Conservation (phyloP, 192 early-diverging fungal species). For the Gaertneriomyces sp. region DNA sequence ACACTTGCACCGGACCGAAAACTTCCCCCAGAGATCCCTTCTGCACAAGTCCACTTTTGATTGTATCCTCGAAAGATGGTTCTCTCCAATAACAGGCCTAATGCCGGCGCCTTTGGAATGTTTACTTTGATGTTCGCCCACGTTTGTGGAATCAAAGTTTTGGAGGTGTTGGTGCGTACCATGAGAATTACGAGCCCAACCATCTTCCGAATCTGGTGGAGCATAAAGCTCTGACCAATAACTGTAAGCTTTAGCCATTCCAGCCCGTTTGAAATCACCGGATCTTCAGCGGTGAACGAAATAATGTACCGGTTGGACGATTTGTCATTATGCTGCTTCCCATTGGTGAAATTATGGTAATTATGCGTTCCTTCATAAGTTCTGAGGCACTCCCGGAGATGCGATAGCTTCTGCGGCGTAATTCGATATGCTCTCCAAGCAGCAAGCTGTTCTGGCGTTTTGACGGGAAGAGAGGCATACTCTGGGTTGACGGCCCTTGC, state of each 20-base stretch:
- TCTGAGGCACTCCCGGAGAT: conserved; percentile 63
- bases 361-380: conserved; percentile 82
- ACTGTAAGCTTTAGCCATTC: conserved; percentile 95
- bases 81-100: conserved; percentile 82
- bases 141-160: conserved; percentile 59
- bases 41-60: conserved; percentile 13
- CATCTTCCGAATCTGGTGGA: conserved; percentile 99
- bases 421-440: conserved; percentile 54
- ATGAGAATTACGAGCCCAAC: conserved; percentile 82
- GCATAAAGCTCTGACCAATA: conserved; percentile 95
- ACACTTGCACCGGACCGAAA: too few species aligned
- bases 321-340: conserved; percentile 68
- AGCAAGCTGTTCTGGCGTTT: conserved; percentile 33
- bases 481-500: neutral
- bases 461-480: conserved; percentile 32
- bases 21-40: neutral
- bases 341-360: conserved; percentile 93
- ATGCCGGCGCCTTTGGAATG: conserved; percentile 92
- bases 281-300: conserved; percentile 61
- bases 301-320: conserved; percentile 81
- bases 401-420: conserved; percentile 53
- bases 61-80: conserved; percentile 27
- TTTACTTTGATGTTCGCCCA: conserved; percentile 75
- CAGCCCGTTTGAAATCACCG: conserved; percentile 45
- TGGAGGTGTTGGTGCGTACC: conserved; percentile 69